Evolutionary conservation across 371 early-diverging fungal genomes (phyloP), one percentile per base, ranked within the genome.

Genomic region (Dichotomocladium elegans): DNA sequence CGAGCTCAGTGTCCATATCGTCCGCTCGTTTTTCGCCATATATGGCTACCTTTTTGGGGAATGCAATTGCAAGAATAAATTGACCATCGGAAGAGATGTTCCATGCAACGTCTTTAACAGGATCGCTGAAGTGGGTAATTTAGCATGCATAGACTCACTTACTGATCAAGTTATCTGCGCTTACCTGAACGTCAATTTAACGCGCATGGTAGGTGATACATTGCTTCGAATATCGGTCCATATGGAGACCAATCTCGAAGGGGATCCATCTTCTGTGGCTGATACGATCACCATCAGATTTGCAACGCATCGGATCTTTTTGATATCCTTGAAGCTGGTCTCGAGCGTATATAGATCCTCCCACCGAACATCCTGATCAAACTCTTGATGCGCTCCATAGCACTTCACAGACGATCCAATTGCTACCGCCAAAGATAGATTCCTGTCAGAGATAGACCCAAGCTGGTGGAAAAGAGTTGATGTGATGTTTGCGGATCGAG

Each of bases 1-100:
- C 51, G 14, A 53, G 28, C 27, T 58, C 65, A 11, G 47, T 46
- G 4, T 34, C 22, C 9, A 50, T 34, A 34, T 55, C 48, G 2
- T 61, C 57, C 1, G 80, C 73, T 27, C 76, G 58, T 35, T 66
- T 68, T 27, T 76, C 81, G 19, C 81, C 76, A 51, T 68, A 84
- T n/a, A 85, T 74, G 14, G 66, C 53, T 3, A 86, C 64, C 11
- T 66, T 61, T 7, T 57, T 58, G 0, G 63, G 42, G 21, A 72
- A 67, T 4, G 83, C 86, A 15, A 89, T 73, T 7, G 87, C 89
- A 11, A 92, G 64, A 22, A 89, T 61, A 37, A 77, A 80, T 42
- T 89, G 85, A 0, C 87, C 90, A 55, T 89, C 88, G 1, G 86
- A 81, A 3, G 90, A 80, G 12, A 87, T 64, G 59, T 78, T 75